Conservation (phyloP, 805 yeast species). For the Saccharomycopsis guyanensis region DNA sequence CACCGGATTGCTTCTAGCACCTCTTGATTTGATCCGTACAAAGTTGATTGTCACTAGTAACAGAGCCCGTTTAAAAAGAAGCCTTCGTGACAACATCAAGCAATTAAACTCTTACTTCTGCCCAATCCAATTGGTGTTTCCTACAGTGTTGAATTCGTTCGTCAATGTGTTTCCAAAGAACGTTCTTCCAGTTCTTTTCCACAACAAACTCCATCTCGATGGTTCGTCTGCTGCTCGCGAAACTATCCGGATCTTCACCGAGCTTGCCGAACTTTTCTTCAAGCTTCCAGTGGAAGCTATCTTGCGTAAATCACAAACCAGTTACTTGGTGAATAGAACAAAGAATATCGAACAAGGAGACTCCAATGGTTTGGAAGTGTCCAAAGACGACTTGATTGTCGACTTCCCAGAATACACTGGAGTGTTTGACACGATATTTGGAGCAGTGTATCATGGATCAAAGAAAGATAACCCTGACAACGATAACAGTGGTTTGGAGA, state of each 20-base stretch:
- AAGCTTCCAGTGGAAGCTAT: slow-evolving; percentile 84
- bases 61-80: slow-evolving; percentile 35
- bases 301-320: slow-evolving; percentile 74
- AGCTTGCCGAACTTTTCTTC: slow-evolving; percentile 60
- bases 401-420: slow-evolving; percentile 51
- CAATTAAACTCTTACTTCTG: slow-evolving; percentile 41
- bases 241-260: slow-evolving; percentile 44
- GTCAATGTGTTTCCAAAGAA: slow-evolving; percentile 53
- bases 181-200: slow-evolving; percentile 58
- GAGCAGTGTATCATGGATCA: slow-evolving; percentile 27
- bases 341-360: slow-evolving; percentile 30
- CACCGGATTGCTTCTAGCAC: slow-evolving; percentile 68
- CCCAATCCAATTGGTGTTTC: slow-evolving; percentile 55
- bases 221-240: slow-evolving; percentile 50
- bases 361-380: slow-evolving; percentile 35
- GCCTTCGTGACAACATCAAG: slow-evolving; percentile 62
- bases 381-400: slow-evolving; percentile 47
- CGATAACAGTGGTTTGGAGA: slow-evolving; percentile 39
- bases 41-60: slow-evolving; percentile 55
- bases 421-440: slow-evolving; percentile 45
- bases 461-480: slow-evolving; percentile 25
- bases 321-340: slow-evolving; percentile 39
- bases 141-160: slow-evolving; percentile 61
- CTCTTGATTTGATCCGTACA: slow-evolving; percentile 75
- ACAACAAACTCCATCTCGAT: slow-evolving; percentile 57